Conservation (phyloP, 2,329 filamentous ascomycete species). For the Colletotrichum lini region DNA sequence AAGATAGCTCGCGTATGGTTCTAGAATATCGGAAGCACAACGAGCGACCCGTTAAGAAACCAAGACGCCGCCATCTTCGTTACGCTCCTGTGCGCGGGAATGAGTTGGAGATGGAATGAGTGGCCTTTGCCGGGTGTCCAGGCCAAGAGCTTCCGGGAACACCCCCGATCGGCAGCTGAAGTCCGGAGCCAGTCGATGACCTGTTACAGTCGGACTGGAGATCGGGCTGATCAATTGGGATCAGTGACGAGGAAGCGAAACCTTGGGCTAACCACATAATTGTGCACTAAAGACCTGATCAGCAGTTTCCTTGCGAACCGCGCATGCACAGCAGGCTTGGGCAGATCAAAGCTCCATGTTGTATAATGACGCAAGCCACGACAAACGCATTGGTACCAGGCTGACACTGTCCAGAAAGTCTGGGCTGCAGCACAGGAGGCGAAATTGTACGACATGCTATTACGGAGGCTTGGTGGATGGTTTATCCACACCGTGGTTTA, state of each 20-base stretch:
- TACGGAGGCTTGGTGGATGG: no score
- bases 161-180: slow-evolving; percentile 20
- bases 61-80: not conserved
- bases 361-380: no score
- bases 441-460: rapidly evolving
- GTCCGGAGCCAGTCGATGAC: slow-evolving; percentile 8
- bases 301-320: not conserved
- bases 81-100: not conserved
- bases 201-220: slow-evolving; percentile 28
- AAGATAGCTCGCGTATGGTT: not conserved
- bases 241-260: not conserved
- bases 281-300: no score
- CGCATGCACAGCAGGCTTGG: not conserved
- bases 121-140: slow-evolving; percentile 21
- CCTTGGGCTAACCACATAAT: not conserved
- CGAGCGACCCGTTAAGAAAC: not conserved
- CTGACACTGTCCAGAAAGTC: no score
- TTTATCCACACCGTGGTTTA: no score
- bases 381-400: no score
- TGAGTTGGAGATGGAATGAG: slow-evolving; percentile 5
- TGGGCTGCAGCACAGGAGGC: no score
- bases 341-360: no score
- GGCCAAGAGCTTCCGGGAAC: slow-evolving; percentile 5
- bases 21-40: not conserved
- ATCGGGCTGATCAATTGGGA: slow-evolving; percentile 3